Conservation (phyloP, 371 early-diverging fungal genomes). For the Mortierella sp. region DNA sequence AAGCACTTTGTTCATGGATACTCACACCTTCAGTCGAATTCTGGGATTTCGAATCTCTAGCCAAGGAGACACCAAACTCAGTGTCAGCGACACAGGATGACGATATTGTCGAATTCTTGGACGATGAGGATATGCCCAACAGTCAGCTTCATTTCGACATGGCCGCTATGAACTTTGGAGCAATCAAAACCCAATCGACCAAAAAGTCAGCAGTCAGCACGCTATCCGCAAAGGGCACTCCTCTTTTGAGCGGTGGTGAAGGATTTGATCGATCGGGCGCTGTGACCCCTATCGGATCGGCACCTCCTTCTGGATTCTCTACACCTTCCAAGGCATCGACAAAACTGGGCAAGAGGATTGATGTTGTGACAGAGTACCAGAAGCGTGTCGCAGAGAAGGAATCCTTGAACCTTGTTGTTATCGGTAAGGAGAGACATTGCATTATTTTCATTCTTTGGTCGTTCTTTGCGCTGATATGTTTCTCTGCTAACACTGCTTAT, state of each 20-base stretch:
- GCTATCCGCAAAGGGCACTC: constrained; percentile 12
- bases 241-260: constrained; percentile 14
- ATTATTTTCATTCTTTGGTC: constrained; percentile 9
- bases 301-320: constrained; percentile 54
- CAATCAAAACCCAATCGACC: constrained; percentile 14
- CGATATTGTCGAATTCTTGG: constrained; percentile 64
- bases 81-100: constrained; percentile 41
- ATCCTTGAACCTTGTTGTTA: constrained; percentile 87
- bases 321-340: constrained; percentile 59
- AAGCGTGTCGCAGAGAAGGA: constrained; percentile 80
- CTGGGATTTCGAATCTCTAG: not conserved
- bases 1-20: not conserved
- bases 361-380: constrained; percentile 82
- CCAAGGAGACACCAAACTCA: constrained; percentile 20
- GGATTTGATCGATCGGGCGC: constrained; percentile 29
- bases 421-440: constrained; percentile 65
- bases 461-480: not conserved
- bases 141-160: constrained; percentile 65
- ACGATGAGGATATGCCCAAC: constrained; percentile 53
- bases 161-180: constrained; percentile 64
- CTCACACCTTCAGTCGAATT: not conserved
- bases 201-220: not conserved
- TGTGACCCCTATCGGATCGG: constrained; percentile 39
- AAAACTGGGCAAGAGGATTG: constrained; percentile 71
- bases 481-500: not conserved